Percentiles rank a stretch among this genome's conserved stretches.
Evolutionary conservation across 768 basidiomycete species (phyloP).

Genomic region (Pleurotus sapidus): DNA sequence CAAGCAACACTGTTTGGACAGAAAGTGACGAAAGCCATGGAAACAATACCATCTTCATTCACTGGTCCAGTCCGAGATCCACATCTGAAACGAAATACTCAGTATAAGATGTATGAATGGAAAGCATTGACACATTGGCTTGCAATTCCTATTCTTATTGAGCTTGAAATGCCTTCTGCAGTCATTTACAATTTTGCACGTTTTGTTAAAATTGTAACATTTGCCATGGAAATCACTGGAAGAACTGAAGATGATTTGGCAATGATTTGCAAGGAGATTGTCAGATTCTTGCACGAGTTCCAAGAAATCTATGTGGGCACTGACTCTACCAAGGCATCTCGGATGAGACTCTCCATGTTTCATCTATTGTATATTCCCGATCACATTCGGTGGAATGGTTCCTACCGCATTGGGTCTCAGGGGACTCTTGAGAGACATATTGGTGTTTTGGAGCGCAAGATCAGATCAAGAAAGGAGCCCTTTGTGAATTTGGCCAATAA

Average conservation of each 20-base stretch:
- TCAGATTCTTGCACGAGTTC: slow-evolving; percentile 21
- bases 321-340: slow-evolving; percentile 21
- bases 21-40: slow-evolving; percentile 17
- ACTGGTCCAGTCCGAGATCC: slow-evolving; percentile 26
- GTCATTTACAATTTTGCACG: slow-evolving; percentile 24
- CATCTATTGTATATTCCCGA: slow-evolving; percentile 28
- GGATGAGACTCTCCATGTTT: slow-evolving; percentile 26
- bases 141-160: slow-evolving; percentile 28
- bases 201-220: slow-evolving; percentile 22
- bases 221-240: slow-evolving; percentile 23
- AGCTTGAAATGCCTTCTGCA: slow-evolving; percentile 19
- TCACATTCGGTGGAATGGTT: slow-evolving; percentile 32
- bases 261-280: slow-evolving; percentile 16
- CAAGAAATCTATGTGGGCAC: slow-evolving; percentile 24
- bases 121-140: slow-evolving; percentile 34
- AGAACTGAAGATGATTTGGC: slow-evolving; percentile 16
- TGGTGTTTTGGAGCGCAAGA: slow-evolving; percentile 24
- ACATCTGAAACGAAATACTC: slow-evolving; percentile 29
- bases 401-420: slow-evolving; percentile 28
- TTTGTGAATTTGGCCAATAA: slow-evolving; percentile 27
- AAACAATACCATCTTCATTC: slow-evolving; percentile 28
- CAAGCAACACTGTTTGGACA: slow-evolving; percentile 15
- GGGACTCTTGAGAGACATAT: slow-evolving; percentile 24
- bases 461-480: slow-evolving; percentile 25
- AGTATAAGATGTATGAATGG: slow-evolving; percentile 34